Conservation (phyloP, 176 grass and related monocot species). For the Stipa capillata region DNA sequence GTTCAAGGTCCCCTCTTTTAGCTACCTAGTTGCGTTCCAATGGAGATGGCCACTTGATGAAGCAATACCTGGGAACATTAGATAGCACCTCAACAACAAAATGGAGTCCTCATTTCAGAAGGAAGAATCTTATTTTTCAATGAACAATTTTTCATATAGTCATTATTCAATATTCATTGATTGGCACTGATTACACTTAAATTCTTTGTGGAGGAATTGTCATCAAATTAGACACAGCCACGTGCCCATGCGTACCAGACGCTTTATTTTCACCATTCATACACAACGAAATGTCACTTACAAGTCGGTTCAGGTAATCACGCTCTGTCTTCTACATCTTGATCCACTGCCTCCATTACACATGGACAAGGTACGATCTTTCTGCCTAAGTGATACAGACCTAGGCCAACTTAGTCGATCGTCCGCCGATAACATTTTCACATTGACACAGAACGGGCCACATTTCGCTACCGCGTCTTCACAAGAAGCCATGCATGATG, state of each 20-base stretch:
- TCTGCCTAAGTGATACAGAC: conserved; percentile 26
- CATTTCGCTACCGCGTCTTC: background rate
- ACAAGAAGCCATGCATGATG: conserved; percentile 5
- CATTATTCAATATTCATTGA: too few species aligned
- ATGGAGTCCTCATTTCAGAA: background rate
- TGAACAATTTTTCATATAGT: background rate
- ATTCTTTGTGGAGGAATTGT: too few species aligned
- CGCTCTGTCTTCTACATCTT: background rate
- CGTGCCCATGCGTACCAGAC: too few species aligned
- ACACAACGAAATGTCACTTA: background rate
- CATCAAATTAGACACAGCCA: too few species aligned
- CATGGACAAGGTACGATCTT: conserved; percentile 6
- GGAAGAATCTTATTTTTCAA: background rate
- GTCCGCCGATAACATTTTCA: background rate
- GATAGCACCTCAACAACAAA: background rate
- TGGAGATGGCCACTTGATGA: conserved; percentile 27
- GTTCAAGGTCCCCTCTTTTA: conserved; percentile 16
- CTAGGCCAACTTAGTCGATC: conserved; percentile 8
- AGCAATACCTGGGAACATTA: conserved; percentile 34
- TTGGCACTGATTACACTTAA: too few species aligned
- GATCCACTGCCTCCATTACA: conserved; percentile 10
- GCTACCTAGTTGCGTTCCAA: conserved; percentile 29
- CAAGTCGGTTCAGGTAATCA: too few species aligned
- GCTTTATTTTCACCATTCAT: background rate
- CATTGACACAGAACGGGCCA: background rate